These are phyloP conservation scores for Nadsonia starkeyi-henricii DNA, from an alignment of 1,139 yeast genomes.

Conservation along the genomic window DNA sequence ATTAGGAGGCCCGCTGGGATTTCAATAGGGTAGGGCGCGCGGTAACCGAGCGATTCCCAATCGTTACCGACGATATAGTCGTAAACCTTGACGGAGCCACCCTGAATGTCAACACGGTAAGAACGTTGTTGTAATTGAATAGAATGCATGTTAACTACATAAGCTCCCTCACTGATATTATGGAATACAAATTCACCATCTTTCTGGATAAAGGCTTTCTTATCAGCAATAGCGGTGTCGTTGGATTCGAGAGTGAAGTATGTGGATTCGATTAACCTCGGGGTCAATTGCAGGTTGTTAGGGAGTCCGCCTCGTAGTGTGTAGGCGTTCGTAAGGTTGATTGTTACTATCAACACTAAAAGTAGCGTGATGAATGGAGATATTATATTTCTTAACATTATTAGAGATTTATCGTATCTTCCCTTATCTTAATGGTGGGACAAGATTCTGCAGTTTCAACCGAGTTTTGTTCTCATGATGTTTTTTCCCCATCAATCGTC, in stretches of 20 bases:
- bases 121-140: constrained; percentile 11
- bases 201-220: constrained; percentile 8
- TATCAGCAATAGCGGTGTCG: constrained; percentile 3
- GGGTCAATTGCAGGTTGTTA: neutral
- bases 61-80: constrained; percentile 19
- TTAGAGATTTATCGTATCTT: too few relatives aligned
- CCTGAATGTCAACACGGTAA: constrained; percentile 17
- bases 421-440: too few relatives aligned
- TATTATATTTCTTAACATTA: too few relatives aligned
- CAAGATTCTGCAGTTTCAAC: too few relatives aligned
- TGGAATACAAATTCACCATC: constrained; percentile 17
- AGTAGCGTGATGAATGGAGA: neutral
- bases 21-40: constrained; percentile 19
- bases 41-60: constrained; percentile 18
- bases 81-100: constrained; percentile 14
- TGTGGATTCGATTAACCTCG: constrained; percentile 6
- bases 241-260: constrained; percentile 3
- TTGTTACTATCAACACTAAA: neutral
- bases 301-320: neutral
- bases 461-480: too few relatives aligned
- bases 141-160: constrained; percentile 14
- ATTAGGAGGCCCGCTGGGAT: constrained; percentile 12
- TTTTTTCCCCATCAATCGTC: too few relatives aligned
- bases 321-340: neutral
- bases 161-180: constrained; percentile 18